Conservation (phyloP, 2,329 filamentous ascomycete genomes). For the Keithomyces neogunnii region DNA sequence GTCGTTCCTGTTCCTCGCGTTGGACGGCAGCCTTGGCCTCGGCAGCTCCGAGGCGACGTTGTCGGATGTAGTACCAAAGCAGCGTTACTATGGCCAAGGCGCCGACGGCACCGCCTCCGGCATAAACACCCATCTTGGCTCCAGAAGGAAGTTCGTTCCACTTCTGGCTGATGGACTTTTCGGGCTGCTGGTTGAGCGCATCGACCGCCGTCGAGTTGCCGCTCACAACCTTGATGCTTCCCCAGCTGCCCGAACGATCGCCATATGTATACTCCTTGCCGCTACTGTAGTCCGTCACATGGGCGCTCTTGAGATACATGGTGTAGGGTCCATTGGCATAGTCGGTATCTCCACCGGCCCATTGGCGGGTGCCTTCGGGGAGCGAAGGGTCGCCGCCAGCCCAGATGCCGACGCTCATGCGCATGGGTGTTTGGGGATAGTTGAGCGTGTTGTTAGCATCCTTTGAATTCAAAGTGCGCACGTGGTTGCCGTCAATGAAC, state of each 20-base stretch:
- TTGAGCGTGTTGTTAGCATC: constrained; percentile 54
- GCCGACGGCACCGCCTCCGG: constrained; percentile 32
- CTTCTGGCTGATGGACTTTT: constrained; percentile 41
- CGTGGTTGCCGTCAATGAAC: constrained; percentile 58
- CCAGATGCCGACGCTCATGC: constrained; percentile 59
- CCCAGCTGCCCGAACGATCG: constrained; percentile 51
- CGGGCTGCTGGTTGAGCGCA: constrained; percentile 29
- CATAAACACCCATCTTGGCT: constrained; percentile 47
- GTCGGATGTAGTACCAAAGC: constrained; percentile 46
- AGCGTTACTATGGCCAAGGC: constrained; percentile 32
- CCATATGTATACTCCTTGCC: constrained; percentile 58
- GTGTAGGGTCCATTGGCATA: constrained; percentile 59
- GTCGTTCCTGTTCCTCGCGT: constrained; percentile 36
- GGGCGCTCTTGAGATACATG: constrained; percentile 61
- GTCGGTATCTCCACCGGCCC: constrained; percentile 63
- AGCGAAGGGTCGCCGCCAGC: constrained; percentile 50
- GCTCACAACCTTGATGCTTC: constrained; percentile 51
- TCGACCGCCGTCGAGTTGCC: constrained; percentile 49
- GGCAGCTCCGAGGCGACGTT: constrained; percentile 41
- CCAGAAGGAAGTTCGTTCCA: constrained; percentile 41
- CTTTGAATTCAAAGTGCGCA: constrained; percentile 54
- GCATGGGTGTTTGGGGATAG: constrained; percentile 73
- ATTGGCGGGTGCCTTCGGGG: constrained; percentile 50
- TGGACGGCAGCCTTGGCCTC: constrained; percentile 41
- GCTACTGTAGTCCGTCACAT: constrained; percentile 49